These are phyloP conservation scores for Penicillium sp. DNA, from an alignment of 2,329 filamentous ascomycete species.

Conservation along the genomic window DNA sequence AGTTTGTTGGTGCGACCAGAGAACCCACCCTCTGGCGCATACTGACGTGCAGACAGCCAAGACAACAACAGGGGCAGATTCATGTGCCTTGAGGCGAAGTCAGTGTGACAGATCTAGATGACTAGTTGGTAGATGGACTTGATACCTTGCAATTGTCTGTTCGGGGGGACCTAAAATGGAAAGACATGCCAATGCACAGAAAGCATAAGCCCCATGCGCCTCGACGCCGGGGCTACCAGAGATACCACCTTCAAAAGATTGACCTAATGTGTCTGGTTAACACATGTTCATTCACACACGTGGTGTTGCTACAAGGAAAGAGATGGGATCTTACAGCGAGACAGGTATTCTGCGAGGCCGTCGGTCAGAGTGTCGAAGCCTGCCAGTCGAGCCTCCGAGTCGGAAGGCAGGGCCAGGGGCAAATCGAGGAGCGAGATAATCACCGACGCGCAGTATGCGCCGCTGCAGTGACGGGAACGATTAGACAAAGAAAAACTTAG, in stretches of 20 bases:
- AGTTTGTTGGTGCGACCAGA: conserved; percentile 96
- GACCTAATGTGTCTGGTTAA: conserved; percentile 57
- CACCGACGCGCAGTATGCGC: conserved; percentile 88
- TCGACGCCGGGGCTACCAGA: conserved; percentile 83
- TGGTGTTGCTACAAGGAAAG: neutral
- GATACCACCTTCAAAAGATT: conserved; percentile 94
- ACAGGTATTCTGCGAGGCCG: conserved; percentile 77
- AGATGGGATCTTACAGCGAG: conserved; percentile 67
- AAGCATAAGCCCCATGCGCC: conserved; percentile 95
- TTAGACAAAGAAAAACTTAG: conserved; percentile 19
- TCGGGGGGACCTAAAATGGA: conserved; percentile 82
- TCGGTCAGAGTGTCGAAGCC: conserved; percentile 71
- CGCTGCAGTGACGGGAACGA: conserved; percentile 55
- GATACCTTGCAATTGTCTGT: conserved; percentile 72
- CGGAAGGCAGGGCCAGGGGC: conserved; percentile 75
- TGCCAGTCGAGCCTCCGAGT: conserved; percentile 68
- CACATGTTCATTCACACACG: neutral
- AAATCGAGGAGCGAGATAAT: conserved; percentile 82
- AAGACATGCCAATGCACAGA: conserved; percentile 88
- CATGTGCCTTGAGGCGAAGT: conserved; percentile 63
- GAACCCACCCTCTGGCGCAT: conserved; percentile 89
- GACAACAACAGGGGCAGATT: conserved; percentile 76
- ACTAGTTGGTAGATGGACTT: neutral
- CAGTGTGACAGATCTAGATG: conserved; percentile 19
- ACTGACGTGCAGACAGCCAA: conserved; percentile 89